A percentile compares a stretch with the other conserved stretches of the same genome.
Evolutionary conservation across 257 asterid genomes (phyloP).

Genomic region (Nicotiana tabacum): DNA sequence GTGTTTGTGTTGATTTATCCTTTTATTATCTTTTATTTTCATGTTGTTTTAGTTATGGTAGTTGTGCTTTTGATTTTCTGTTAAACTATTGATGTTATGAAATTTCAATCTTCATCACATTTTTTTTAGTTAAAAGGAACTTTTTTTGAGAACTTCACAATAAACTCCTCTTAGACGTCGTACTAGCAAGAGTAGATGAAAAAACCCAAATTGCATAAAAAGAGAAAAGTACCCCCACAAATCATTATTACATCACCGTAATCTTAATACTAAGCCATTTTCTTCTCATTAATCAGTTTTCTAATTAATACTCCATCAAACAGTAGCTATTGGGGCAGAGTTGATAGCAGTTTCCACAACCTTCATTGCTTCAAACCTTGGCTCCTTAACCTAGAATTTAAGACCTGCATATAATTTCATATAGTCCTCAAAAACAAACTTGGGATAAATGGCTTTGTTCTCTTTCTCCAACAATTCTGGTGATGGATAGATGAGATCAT

Average conservation of each 20-base stretch:
- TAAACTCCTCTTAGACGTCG: neutral
- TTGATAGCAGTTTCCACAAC: conserved; percentile 29
- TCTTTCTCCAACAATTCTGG: conserved; percentile 44
- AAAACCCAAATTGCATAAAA: neutral
- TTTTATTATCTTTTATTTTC: too few relatives aligned
- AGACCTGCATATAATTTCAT: conserved; percentile 66
- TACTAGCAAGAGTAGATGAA: neutral
- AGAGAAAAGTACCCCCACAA: neutral
- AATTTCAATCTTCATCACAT: too few relatives aligned
- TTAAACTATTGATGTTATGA: too few relatives aligned
- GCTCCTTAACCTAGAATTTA: conserved; percentile 72
- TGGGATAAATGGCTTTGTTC: conserved; percentile 39
- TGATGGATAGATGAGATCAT: conserved; percentile 57
- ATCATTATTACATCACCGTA: neutral
- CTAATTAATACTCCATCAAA: conserved; percentile 12
- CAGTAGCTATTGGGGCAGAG: conserved; percentile 47
- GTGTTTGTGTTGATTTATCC: too few relatives aligned
- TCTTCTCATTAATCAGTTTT: neutral
- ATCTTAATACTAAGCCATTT: neutral
- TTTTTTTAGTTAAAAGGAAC: neutral
- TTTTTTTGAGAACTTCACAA: neutral
- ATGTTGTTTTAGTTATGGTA: too few relatives aligned
- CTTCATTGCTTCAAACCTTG: conserved; percentile 74
- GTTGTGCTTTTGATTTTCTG: too few relatives aligned
- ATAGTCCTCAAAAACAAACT: conserved; percentile 70